Evolutionary conservation across 768 basidiomycete species (phyloP), one percentile per base, ranked within the genome.

Genomic region (Ephemerocybe angulata): DNA sequence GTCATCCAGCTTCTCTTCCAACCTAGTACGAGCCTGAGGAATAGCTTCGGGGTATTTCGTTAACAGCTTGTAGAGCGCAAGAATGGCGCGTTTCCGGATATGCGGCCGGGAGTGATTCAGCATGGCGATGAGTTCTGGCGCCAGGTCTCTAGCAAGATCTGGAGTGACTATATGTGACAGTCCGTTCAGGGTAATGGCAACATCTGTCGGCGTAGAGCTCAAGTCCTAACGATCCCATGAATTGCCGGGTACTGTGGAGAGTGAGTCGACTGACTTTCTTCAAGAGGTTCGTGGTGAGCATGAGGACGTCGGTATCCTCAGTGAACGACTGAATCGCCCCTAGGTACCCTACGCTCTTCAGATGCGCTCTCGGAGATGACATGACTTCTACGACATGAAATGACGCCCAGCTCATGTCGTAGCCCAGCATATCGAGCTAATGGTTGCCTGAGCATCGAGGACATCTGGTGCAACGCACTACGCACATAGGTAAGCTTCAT

Each of bases 351-450:
- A 98, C 87, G 25, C 84, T 86, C 77, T 99, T 99, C 60, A 98
- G 79, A 71, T 98, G 95, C 60, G 87, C 83, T 66, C 87, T 87
- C 3, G 88, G 76, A 3, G 93, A 94, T 33, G 93, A 93, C 97
- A 99, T 99, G 68, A 96, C 93, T 67, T 99, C 97, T 5, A 98
- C 87, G 51, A 99, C 89, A 68, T 96, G 86, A 64, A 99, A 99
- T 7, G 97, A 91, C 42, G 95, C 95, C 85, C 93, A 97, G 55
- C 84, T 83, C 85, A 90, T 97, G 73, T 89, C 93, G 66, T 88
- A 93, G 51, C 87, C 97, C 50, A 99, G 73, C 97, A 99, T 98
- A 68, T 98, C 93, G 59, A 99, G 85, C 96, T 98, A 52, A 13
- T 29, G 24, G 19, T n/a, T n/a, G 22, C 24, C 28, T 49, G 38